Evolutionary conservation across 2,329 filamentous ascomycete genomes (phyloP), one percentile per base, ranked within the genome.

Genomic region (Botrytis deweyae): DNA sequence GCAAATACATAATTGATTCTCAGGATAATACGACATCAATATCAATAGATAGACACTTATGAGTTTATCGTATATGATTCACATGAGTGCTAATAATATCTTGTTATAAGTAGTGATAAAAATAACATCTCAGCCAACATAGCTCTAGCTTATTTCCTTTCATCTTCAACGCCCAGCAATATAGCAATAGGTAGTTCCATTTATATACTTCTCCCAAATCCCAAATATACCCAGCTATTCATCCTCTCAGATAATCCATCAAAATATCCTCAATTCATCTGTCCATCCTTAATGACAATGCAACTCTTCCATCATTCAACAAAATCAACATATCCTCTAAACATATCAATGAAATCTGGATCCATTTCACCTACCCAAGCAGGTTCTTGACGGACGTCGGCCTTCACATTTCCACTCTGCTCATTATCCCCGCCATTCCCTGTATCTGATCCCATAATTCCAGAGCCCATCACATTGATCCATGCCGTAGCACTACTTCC

Each of bases 351-450:
- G 7, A 82, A 76, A 14, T 78, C 79, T 20, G 78, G 67, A 65
- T 82, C 81, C 71, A 82, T 77, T 6, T 81, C 81, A 65, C 79
- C 75, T 14, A 80, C 78, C 81, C 81, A 81, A 5, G 75, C 76
- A 46, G 81, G 79, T 65, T 78, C 59, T 38, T 76, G 75, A 59
- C 61, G 55, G 52, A 62, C 40, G 18, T 71, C 22, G 16, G 72
- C 14, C 40, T 38, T 42, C 18, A 18, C 2, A 8, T 46, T 25
- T n/a, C 25, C 61, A 42, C n/a, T 42, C 14, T 63, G 22, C 61
- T 4, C 25, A 38, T 36, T 6, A n/a, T 20, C 36, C 12, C 18
- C 58, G 12, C 14, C 33, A 9, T 63, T 7, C 33, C 29, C 58
- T 22, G 12, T 22, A 16, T 44, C 42, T 1, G 36, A 61, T 12